Evolutionary conservation across 495 filamentous ascomycete species (phyloP).

Genomic region (Alectoria sarmentosa): DNA sequence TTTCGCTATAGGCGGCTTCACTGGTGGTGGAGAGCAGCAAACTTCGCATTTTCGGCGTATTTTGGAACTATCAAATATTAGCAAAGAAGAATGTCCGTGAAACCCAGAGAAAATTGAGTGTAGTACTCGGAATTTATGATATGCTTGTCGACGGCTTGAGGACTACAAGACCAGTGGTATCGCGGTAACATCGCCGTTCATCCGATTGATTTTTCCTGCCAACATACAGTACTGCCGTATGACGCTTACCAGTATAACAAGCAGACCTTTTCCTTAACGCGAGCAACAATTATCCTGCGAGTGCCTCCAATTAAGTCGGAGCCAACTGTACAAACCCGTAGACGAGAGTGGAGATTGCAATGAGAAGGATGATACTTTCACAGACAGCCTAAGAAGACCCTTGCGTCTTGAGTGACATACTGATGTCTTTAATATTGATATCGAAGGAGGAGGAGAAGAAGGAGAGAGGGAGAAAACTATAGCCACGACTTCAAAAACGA

Average conservation of each 20-base stretch:
- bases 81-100: not conserved
- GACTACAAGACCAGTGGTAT: too few species aligned
- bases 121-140: too few species aligned
- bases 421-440: slow-evolving; percentile 2
- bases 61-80: not conserved
- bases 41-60: not conserved
- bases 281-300: too few species aligned
- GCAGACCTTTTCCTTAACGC: too few species aligned
- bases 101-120: not conserved
- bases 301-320: not conserved
- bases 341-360: not conserved
- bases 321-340: not conserved
- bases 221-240: too few species aligned
- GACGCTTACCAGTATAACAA: too few species aligned
- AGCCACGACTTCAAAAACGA: slow-evolving; percentile 67
- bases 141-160: too few species aligned
- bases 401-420: not conserved
- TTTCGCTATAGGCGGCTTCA: not conserved
- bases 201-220: too few species aligned
- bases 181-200: too few species aligned
- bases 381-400: slow-evolving; percentile 1
- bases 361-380: not conserved
- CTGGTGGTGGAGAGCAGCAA: not conserved
- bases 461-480: slow-evolving; percentile 56
- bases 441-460: slow-evolving; percentile 41